Evolutionary conservation across 108 stramenopile species (phyloP).

Genomic region (Conticribra guillardii): DNA sequence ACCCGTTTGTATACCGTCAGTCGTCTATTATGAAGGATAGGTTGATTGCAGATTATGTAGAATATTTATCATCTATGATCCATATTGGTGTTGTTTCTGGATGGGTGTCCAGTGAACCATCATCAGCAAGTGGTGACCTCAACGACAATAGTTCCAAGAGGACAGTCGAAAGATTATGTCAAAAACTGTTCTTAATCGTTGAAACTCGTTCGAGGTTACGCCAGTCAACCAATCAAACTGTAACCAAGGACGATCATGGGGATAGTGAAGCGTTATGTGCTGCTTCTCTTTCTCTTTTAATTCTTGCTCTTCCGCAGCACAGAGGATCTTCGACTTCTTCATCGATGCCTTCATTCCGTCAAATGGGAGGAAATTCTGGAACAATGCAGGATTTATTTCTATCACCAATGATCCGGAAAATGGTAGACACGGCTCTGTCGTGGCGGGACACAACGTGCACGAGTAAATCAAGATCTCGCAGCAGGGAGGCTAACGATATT

Average conservation of each 20-base stretch:
- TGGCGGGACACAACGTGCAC: not conserved
- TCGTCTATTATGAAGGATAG: slow-evolving; percentile 42
- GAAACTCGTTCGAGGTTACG: slow-evolving; percentile 41
- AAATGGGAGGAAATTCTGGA: slow-evolving; percentile 36
- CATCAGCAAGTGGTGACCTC: slow-evolving; percentile 4
- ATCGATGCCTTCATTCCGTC: slow-evolving; percentile 34
- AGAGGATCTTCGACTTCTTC: slow-evolving; percentile 13
- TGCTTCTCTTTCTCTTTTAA: slow-evolving; percentile 33
- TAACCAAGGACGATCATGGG: slow-evolving; percentile 15
- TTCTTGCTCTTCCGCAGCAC: slow-evolving; percentile 35
- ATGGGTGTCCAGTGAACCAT: slow-evolving; percentile 22
- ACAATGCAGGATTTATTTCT: slow-evolving; percentile 45
- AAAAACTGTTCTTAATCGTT: slow-evolving; percentile 41
- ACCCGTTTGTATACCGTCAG: slow-evolving; percentile 23
- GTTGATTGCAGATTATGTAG: slow-evolving; percentile 35
- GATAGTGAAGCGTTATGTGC: slow-evolving; percentile 46
- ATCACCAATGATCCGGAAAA: slow-evolving; percentile 40
- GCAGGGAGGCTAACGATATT: not conserved
- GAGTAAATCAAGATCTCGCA: not conserved
- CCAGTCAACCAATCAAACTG: slow-evolving; percentile 29
- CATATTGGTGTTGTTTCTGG: slow-evolving; percentile 38
- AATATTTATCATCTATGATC: slow-evolving; percentile 39
- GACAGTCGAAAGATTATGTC: slow-evolving; percentile 40
- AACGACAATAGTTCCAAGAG: slow-evolving; percentile 1
- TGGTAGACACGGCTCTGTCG: slow-evolving; percentile 42